Conservation (phyloP, 2,329 filamentous ascomycete genomes). For the Fusarium humuli region DNA sequence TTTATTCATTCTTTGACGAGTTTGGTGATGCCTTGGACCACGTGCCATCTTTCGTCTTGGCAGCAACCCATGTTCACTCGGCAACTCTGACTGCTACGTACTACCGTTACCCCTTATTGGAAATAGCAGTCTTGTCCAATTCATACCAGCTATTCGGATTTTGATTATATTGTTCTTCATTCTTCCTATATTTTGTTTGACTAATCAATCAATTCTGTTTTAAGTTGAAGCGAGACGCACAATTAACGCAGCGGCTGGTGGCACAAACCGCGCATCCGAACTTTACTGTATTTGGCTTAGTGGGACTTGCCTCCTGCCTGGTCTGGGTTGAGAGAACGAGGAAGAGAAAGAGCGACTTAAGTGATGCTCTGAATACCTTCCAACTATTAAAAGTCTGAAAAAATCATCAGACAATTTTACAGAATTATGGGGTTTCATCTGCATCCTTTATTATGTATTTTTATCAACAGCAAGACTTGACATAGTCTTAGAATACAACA, state of each 20-base stretch:
- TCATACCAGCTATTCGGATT: neutral
- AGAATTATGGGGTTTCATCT: neutral
- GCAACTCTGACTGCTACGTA: neutral
- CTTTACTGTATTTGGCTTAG: constrained; percentile 16
- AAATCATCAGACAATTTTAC: neutral
- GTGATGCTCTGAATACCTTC: neutral
- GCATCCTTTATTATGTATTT: neutral
- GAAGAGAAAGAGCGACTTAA: neutral
- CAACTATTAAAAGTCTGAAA: neutral
- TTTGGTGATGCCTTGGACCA: neutral
- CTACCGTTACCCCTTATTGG: neutral
- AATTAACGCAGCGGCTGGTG: constrained; percentile 4
- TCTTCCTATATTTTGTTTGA: neutral
- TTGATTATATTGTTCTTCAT: neutral
- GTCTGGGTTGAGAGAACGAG: neutral
- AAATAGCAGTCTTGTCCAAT: neutral
- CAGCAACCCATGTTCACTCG: neutral
- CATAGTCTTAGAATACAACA: neutral
- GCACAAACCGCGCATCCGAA: constrained; percentile 1
- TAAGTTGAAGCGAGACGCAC: neutral
- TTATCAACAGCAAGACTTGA: neutral
- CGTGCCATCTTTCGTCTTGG: neutral
- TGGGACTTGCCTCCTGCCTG: neutral
- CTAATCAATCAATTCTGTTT: neutral
- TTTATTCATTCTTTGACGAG: neutral